Evolutionary conservation across 2,329 filamentous ascomycete species (phyloP).

Genomic region (Aureobasidium sp.): DNA sequence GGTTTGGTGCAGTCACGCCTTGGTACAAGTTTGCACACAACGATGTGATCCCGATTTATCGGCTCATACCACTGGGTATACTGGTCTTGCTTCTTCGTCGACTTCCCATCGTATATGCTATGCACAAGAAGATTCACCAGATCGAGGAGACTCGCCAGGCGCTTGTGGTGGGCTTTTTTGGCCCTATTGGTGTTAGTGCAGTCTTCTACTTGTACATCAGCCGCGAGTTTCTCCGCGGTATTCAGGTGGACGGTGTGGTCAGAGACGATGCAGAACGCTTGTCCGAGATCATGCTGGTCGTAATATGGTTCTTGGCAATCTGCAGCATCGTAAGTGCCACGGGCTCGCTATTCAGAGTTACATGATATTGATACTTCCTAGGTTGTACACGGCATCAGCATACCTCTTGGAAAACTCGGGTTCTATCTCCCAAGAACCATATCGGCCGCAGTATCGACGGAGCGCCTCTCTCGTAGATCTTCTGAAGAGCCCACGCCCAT

Average conservation of each 20-base stretch:
- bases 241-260: slow-evolving; percentile 53
- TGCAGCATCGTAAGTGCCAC: slow-evolving; percentile 65
- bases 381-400: slow-evolving; percentile 75
- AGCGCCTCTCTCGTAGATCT: slow-evolving; percentile 26
- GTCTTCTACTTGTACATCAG: slow-evolving; percentile 84
- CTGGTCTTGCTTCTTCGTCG: slow-evolving; percentile 71
- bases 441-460: slow-evolving; percentile 45
- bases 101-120: slow-evolving; percentile 65
- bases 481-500: slow-evolving; percentile 21
- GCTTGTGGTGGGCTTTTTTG: slow-evolving; percentile 85
- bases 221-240: slow-evolving; percentile 60
- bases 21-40: slow-evolving; percentile 67
- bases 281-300: slow-evolving; percentile 58
- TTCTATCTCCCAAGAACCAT: slow-evolving; percentile 58
- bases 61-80: slow-evolving; percentile 66
- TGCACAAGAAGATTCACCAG: slow-evolving; percentile 72
- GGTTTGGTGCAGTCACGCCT: slow-evolving; percentile 80
- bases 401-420: slow-evolving; percentile 64
- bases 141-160: slow-evolving; percentile 70
- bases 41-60: slow-evolving; percentile 62
- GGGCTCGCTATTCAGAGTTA: background rate
- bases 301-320: slow-evolving; percentile 81
- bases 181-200: slow-evolving; percentile 83
- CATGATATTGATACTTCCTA: slow-evolving; percentile 24
- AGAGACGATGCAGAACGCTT: slow-evolving; percentile 61